Evolutionary conservation across 192 early-diverging fungal genomes (phyloP).

Genomic region (Entrophospora sp.): DNA sequence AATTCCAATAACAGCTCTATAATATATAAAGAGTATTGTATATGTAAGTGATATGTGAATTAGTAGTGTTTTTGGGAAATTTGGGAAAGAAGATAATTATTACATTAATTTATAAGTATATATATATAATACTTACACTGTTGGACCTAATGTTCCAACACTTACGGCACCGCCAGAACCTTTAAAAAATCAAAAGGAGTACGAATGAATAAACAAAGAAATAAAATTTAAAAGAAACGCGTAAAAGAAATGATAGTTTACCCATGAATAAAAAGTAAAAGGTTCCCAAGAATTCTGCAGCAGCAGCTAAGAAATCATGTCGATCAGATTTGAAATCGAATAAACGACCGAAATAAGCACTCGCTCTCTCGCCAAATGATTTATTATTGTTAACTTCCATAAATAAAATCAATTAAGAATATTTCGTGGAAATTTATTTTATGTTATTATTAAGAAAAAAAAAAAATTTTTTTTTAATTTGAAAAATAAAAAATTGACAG

Average conservation of each 20-base stretch:
- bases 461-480: too few species aligned
- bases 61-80: too few species aligned
- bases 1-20: conserved; percentile 13
- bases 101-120: too few species aligned
- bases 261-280: conserved; percentile 6
- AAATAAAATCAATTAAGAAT: too few species aligned
- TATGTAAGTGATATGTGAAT: background rate
- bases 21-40: background rate
- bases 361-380: too few species aligned
- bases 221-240: background rate
- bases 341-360: too few species aligned
- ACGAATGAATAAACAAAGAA: background rate
- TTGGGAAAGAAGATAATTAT: background rate
- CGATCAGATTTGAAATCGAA: background rate
- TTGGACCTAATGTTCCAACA: background rate
- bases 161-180: background rate
- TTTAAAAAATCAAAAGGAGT: background rate
- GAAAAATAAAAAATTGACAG: too few species aligned
- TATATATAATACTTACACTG: too few species aligned
- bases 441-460: too few species aligned
- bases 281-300: background rate
- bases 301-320: background rate
- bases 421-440: too few species aligned
- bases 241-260: background rate
- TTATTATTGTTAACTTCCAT: too few species aligned